These are phyloP conservation scores for Bretschneidera sinensis DNA, from an alignment of 345 rosid genomes.

Conservation along the genomic window DNA sequence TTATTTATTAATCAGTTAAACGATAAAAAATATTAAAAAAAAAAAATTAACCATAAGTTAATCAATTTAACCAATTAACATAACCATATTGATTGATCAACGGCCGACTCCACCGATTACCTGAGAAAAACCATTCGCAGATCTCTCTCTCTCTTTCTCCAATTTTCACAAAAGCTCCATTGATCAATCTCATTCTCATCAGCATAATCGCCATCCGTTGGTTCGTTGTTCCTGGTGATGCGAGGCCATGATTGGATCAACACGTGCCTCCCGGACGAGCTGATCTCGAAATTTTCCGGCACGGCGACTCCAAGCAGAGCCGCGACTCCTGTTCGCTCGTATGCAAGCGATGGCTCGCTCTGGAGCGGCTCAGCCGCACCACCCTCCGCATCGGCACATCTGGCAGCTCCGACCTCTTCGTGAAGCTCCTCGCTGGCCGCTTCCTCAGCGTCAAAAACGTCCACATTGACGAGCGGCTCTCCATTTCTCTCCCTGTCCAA, in stretches of 20 bases:
- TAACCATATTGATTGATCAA: too few species aligned
- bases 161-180: too few species aligned
- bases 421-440: conserved; percentile 65
- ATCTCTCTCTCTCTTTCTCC: too few species aligned
- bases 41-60: too few species aligned
- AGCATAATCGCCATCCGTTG: neutral
- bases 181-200: too few species aligned
- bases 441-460: conserved; percentile 53
- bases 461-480: conserved; percentile 73
- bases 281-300: conserved; percentile 70
- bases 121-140: too few species aligned
- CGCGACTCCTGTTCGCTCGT: conserved; percentile 88
- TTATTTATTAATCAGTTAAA: too few species aligned
- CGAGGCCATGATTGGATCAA: conserved; percentile 77
- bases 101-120: too few species aligned
- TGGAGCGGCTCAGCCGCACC: conserved; percentile 75
- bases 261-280: conserved; percentile 67
- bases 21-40: too few species aligned
- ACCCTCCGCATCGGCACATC: conserved; percentile 88
- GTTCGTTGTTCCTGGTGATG: conserved; percentile 26
- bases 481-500: conserved; percentile 40
- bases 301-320: conserved; percentile 52
- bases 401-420: conserved; percentile 51
- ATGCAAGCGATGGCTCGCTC: conserved; percentile 80
- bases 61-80: too few species aligned